Percentiles rank a stretch among this genome's conserved stretches.
Evolutionary conservation across 306 rosid genomes (phyloP).

Genomic region (Cucurbita moschata): DNA sequence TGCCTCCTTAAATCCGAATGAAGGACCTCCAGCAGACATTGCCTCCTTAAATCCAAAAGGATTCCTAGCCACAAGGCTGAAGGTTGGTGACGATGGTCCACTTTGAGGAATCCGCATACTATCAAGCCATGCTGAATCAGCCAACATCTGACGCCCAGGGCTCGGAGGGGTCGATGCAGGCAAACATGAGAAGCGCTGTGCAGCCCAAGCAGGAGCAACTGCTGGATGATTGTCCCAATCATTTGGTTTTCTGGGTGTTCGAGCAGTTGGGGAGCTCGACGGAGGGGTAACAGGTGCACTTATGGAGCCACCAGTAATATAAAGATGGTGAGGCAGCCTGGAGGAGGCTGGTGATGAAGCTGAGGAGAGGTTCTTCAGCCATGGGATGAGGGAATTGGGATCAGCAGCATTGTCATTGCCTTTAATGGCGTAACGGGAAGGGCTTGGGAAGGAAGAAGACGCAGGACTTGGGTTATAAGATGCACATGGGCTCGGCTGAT

Average conservation of each 20-base stretch:
- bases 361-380: conserved; percentile 50
- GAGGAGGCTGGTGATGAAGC: conserved; percentile 37
- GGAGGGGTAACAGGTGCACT: conserved; percentile 62
- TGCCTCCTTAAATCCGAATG: conserved; percentile 29
- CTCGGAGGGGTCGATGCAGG: conserved; percentile 53
- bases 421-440: conserved; percentile 28
- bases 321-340: conserved; percentile 29
- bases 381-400: conserved; percentile 50
- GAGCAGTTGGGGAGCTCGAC: conserved; percentile 43
- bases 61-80: conserved; percentile 35
- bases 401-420: conserved; percentile 29
- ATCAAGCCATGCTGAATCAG: conserved; percentile 40
- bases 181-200: conserved; percentile 25
- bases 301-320: conserved; percentile 35
- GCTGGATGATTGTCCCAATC: conserved; percentile 41
- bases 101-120: conserved; percentile 40
- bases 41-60: conserved; percentile 37
- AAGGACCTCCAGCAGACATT: conserved; percentile 19
- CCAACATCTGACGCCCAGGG: conserved; percentile 33
- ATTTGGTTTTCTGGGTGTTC: conserved; percentile 31
- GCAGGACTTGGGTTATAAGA: conserved; percentile 44
- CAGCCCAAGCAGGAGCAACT: conserved; percentile 27
- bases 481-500: conserved; percentile 34
- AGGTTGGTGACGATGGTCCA: conserved; percentile 48
- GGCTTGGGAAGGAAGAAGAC: conserved; percentile 51